Base-by-base conservation (phyloP, 768 basidiomycete species). In the Cyclocybe aegerita region DNA sequence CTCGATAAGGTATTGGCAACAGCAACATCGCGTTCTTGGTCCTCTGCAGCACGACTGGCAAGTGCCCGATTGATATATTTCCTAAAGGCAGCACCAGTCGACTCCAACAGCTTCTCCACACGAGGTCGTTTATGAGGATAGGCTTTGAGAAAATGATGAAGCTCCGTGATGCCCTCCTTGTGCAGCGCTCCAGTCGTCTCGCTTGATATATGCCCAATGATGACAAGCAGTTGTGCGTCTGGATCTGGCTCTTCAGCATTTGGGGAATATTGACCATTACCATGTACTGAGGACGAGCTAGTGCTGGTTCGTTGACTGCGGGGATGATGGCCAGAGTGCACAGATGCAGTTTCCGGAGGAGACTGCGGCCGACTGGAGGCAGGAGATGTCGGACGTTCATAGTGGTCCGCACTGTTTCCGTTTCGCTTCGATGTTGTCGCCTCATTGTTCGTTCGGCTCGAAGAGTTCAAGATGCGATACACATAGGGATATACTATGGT, bases 401-500 rank as follows among this genome's bases (percentile, higher is more conserved):
- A 61, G 17, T 71, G 70, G 50, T 80, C 75, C 15, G 61, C 55
- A 4, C 60, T 64, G 54, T 65, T 70, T 53, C 75, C 68, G 51
- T 69, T 70, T 51, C 74, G 64, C 54, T 62, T 65, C 29, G 55
- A 36, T 32, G 33, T 31, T 29, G 54, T 44, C 6, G 55, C 42
- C 23, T 58, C 60, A n/a, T 53, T 59, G 32, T 67, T 60, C 14
- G 64, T 69, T 17, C 78, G 76, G 14, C 70, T 77, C 2, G 90
- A 23, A 23, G 23, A 83, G 61, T 94, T 94, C 23, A 95, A 75
- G 50, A 95, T 93, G 32, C 93, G 83, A 65, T 92, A 93, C 38
- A 97, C 93, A 60, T 96, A 97, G 30, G 93, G 92, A 65, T 96
- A 96, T 14, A 96, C 93, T 56, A 95, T 95, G 7, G 92, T 93